Conservation (phyloP, 2,329 filamentous ascomycete species). For the Penicillium verrucosum region DNA sequence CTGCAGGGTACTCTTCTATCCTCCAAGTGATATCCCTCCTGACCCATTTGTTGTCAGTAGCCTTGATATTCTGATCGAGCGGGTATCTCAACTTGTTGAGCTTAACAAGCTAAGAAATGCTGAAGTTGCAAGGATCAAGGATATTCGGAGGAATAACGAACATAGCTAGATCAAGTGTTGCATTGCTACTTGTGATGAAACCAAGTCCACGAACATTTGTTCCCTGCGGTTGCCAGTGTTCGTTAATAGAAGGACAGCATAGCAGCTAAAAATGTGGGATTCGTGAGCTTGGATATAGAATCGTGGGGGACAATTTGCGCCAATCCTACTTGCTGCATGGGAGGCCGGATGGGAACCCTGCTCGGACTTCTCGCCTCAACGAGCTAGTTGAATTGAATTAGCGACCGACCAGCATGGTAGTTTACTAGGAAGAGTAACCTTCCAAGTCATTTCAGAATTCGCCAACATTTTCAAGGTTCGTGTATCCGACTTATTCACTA, state of each 20-base stretch:
- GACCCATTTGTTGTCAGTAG: not conserved
- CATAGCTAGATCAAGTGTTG: not conserved
- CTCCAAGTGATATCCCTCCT: not conserved
- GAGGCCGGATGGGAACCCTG: not conserved
- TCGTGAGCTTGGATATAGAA: not conserved
- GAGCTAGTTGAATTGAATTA: not conserved
- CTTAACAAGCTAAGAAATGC: not conserved
- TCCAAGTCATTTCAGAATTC: not conserved
- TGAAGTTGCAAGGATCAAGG: not conserved
- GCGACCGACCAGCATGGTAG: not conserved
- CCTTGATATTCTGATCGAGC: not conserved
- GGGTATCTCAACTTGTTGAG: not conserved
- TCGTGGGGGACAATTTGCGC: not conserved
- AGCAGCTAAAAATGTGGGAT: not conserved
- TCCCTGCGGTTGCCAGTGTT: not conserved
- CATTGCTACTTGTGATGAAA: not conserved
- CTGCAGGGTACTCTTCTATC: not conserved
- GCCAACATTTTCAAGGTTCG: not conserved
- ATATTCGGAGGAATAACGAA: not conserved
- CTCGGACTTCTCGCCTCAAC: not conserved
- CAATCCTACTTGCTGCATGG: not conserved
- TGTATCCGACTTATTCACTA: not conserved
- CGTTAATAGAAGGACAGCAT: not conserved
- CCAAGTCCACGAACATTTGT: not conserved
- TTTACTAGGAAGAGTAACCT: not conserved